These are phyloP conservation scores for Alternaria atra DNA, from an alignment of 2,329 filamentous ascomycete genomes.

Conservation along the genomic window DNA sequence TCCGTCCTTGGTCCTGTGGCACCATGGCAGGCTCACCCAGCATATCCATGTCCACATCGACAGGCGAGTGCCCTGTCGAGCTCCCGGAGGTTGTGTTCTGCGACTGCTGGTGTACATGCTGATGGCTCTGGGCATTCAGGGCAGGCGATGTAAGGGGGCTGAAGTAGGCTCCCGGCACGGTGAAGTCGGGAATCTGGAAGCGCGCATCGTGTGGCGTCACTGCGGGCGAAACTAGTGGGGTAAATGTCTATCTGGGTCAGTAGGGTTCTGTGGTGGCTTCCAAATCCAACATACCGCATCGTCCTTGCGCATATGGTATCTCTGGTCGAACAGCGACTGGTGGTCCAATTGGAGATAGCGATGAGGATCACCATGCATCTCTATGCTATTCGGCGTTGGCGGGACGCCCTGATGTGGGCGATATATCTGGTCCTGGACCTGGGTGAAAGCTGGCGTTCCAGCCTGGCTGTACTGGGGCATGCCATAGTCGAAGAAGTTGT, in stretches of 20 bases:
- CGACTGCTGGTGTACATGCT: constrained; percentile 43
- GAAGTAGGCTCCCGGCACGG: constrained; percentile 77
- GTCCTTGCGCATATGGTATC: constrained; percentile 72
- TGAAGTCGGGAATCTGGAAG: constrained; percentile 66
- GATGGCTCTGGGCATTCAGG: constrained; percentile 72
- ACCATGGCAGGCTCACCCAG: constrained; percentile 47
- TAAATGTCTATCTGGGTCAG: constrained; percentile 72
- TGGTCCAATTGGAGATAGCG: constrained; percentile 66
- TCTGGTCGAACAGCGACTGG: constrained; percentile 70
- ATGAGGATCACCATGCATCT: constrained; percentile 70
- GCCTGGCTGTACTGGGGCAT: constrained; percentile 46
- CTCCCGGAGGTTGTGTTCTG: constrained; percentile 59
- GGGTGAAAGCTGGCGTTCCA: constrained; percentile 49
- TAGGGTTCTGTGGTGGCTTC: constrained; percentile 8
- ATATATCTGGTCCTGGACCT: constrained; percentile 55
- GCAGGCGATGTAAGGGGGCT: constrained; percentile 85
- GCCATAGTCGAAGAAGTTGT: constrained; percentile 48
- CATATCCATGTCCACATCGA: constrained; percentile 58
- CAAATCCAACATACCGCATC: constrained; percentile 65
- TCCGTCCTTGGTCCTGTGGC: constrained; percentile 56
- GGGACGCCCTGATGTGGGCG: constrained; percentile 71
- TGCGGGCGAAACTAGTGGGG: constrained; percentile 82
- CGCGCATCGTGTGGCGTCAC: constrained; percentile 80
- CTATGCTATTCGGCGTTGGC: constrained; percentile 81
- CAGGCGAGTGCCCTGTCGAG: constrained; percentile 59